Evolutionary conservation across 2,329 filamentous ascomycete species (phyloP).

Genomic region (Periconia sp.): DNA sequence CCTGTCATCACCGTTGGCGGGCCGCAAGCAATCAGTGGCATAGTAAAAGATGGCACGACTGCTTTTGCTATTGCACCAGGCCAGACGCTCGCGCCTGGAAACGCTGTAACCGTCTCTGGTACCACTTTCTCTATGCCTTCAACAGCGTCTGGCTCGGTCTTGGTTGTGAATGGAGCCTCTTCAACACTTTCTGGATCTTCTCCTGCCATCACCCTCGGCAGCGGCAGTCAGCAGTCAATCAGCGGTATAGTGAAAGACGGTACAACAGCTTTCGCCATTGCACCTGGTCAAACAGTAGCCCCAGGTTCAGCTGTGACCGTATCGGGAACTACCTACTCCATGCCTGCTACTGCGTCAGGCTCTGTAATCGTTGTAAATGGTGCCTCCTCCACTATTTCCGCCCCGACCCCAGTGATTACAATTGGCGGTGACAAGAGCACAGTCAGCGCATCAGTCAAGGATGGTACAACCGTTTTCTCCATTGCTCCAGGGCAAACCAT

Average conservation of each 20-base stretch:
- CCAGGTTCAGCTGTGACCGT: constrained; percentile 5
- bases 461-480: constrained; percentile 19
- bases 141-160: constrained; percentile 35
- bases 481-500: constrained; percentile 26
- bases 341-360: constrained; percentile 4
- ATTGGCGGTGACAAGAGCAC: constrained; percentile 6
- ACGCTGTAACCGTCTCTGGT: constrained; percentile 38
- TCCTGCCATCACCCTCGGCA: background rate
- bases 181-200: constrained; percentile 13
- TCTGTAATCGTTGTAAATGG: constrained; percentile 9
- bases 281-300: constrained; percentile 1
- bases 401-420: constrained; percentile 9
- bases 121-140: constrained; percentile 34
- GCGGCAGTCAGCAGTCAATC: constrained; percentile 4
- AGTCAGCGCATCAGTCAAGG: background rate
- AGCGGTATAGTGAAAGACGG: constrained; percentile 1
- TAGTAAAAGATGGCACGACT: constrained; percentile 13
- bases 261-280: constrained; percentile 5
- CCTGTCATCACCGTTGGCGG: constrained; percentile 1
- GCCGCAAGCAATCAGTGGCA: constrained; percentile 13
- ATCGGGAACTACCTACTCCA: constrained; percentile 8
- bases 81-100: constrained; percentile 39
- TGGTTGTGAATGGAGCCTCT: constrained; percentile 38
- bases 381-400: background rate
- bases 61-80: constrained; percentile 24